A percentile compares a stretch with the other conserved stretches of the same genome.
phyloP scores from a whole-genome alignment of 768 basidiomycete species.

The Mrakia gelida region DNA sequence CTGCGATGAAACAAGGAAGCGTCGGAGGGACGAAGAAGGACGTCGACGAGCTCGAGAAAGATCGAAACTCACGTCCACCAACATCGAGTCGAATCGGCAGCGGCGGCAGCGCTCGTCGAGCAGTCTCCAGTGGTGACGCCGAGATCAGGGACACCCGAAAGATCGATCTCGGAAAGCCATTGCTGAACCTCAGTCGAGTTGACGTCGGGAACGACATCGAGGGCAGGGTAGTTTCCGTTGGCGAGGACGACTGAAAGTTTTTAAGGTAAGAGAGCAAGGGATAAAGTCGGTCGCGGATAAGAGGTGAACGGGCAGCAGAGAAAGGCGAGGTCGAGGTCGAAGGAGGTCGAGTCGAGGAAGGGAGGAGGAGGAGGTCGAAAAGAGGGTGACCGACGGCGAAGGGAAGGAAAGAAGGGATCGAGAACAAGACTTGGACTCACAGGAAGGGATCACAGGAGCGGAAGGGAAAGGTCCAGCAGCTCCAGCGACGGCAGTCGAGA shows the following conservation, averaged over 20 bases:
- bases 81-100: slow-evolving; percentile 31
- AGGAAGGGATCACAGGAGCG: slow-evolving; percentile 13
- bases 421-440: background rate
- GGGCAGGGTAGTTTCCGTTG: slow-evolving; percentile 38
- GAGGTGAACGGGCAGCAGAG: background rate
- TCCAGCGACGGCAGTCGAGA: slow-evolving; percentile 10
- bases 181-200: slow-evolving; percentile 41
- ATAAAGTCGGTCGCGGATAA: background rate
- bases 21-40: background rate
- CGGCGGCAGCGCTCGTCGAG: slow-evolving; percentile 6
- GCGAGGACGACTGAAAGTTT: slow-evolving; percentile 1
- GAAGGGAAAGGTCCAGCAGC: slow-evolving; percentile 10
- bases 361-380: background rate
- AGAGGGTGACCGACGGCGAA: background rate
- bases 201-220: slow-evolving; percentile 40
- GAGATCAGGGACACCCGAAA: slow-evolving; percentile 34
- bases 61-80: slow-evolving; percentile 69
- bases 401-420: background rate
- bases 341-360: background rate
- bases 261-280: background rate
- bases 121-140: slow-evolving; percentile 28
- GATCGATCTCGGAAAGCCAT: slow-evolving; percentile 31
- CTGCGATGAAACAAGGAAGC: background rate
- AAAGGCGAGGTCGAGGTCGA: background rate
- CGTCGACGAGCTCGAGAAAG: background rate